Percentiles rank a stretch among this genome's conserved stretches.
phyloP scores from a whole-genome alignment of 2,329 filamentous ascomycete species.

The Fusarium austroafricanum region DNA sequence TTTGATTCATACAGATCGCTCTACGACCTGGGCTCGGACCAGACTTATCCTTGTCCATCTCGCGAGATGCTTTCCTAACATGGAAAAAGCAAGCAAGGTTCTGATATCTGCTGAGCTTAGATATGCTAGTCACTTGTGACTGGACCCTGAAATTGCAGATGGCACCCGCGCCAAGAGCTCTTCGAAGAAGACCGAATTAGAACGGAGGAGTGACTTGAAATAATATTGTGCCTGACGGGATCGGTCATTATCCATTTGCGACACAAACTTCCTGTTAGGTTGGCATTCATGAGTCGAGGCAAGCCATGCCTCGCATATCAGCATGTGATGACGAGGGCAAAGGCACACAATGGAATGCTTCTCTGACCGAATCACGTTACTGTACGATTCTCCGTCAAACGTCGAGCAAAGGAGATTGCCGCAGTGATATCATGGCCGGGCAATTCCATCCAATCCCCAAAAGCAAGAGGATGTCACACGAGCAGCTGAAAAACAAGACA shows the following conservation, averaged over 20 bases:
- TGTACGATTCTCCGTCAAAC: rapidly evolving
- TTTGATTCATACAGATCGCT: too few species aligned
- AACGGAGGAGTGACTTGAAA: background rate
- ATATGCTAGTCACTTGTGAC: background rate
- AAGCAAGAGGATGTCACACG: background rate
- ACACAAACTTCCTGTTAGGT: too few species aligned
- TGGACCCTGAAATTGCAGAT: background rate
- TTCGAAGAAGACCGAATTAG: background rate
- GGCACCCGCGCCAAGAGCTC: background rate
- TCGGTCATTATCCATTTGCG: background rate
- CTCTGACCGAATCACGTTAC: background rate
- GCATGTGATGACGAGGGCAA: background rate
- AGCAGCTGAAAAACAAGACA: background rate
- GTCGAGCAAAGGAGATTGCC: background rate
- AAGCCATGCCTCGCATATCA: background rate
- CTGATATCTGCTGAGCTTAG: background rate
- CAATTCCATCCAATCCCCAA: background rate
- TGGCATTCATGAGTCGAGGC: background rate
- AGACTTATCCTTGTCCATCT: too few species aligned
- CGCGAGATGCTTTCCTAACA: too few species aligned
- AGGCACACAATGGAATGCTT: too few species aligned
- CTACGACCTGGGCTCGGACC: too few species aligned
- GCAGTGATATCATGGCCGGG: constrained; percentile 5
- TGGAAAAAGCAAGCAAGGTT: too few species aligned
- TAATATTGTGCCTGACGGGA: background rate